A percentile compares a stretch with the other conserved stretches of the same genome.
phyloP scores from a whole-genome alignment of 2,329 filamentous ascomycete species.

The Botryotinia convoluta region DNA sequence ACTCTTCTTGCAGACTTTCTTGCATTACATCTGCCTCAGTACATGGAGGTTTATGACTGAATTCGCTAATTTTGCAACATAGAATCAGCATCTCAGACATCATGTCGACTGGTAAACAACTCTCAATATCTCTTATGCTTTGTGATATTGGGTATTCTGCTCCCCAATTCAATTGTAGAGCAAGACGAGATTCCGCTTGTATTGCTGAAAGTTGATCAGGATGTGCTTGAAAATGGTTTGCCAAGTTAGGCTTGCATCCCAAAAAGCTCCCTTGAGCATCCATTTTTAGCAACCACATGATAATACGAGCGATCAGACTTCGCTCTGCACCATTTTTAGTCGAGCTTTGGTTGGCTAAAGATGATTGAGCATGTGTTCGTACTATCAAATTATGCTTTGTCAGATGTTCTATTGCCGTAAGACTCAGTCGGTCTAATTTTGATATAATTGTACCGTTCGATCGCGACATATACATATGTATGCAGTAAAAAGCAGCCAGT shows the following conservation, averaged over 20 bases:
- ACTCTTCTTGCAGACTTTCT: background rate
- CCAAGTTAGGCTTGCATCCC: constrained; percentile 21
- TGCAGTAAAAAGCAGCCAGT: constrained; percentile 21
- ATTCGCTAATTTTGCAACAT: constrained; percentile 14
- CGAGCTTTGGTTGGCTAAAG: background rate
- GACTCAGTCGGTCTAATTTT: constrained; percentile 22
- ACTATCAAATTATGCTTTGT: constrained; percentile 8
- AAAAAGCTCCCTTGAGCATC: constrained; percentile 25
- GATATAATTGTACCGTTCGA: background rate
- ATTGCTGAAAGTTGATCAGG: constrained; percentile 8
- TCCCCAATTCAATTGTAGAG: constrained; percentile 24
- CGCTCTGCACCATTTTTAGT: background rate
- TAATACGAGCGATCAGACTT: constrained; percentile 21
- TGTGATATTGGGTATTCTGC: constrained; percentile 23
- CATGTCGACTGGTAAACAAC: constrained; percentile 23
- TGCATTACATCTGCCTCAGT: background rate
- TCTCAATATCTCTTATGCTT: constrained; percentile 25
- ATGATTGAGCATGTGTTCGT: background rate
- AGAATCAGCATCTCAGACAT: constrained; percentile 23
- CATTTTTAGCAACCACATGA: constrained; percentile 24
- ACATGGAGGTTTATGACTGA: background rate
- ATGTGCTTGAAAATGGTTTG: constrained; percentile 20
- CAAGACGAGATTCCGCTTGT: constrained; percentile 21
- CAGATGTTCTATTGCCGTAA: constrained; percentile 9
- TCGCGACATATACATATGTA: constrained; percentile 21